phyloP scores from a whole-genome alignment of 2,329 filamentous ascomycete genomes.

The Colletotrichum noveboracense region DNA sequence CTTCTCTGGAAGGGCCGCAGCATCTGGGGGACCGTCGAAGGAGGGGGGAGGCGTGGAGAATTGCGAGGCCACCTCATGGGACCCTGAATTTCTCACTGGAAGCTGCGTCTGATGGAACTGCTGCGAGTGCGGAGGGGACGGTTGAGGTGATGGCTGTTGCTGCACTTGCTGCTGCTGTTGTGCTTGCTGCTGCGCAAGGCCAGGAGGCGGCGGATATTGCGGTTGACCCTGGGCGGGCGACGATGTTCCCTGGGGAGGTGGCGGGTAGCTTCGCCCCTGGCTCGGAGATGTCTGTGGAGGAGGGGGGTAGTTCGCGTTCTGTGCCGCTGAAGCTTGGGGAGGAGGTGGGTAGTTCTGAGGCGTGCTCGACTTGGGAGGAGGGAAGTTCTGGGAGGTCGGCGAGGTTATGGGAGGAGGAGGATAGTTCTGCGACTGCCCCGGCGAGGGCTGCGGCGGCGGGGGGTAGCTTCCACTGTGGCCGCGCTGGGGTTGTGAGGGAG shows the following conservation, averaged over 20 bases:
- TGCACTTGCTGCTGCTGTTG: constrained; percentile 32
- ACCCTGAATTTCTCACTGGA: constrained; percentile 19
- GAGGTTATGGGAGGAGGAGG: constrained; percentile 31
- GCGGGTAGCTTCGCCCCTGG: constrained; percentile 19
- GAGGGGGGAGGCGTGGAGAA: constrained; percentile 33
- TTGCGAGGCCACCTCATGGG: constrained; percentile 25
- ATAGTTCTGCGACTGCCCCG: constrained; percentile 18
- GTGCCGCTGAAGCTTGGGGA: constrained; percentile 20
- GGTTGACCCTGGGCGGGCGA: constrained; percentile 25
- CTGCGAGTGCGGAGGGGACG: constrained; percentile 26
- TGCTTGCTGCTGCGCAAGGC: constrained; percentile 28
- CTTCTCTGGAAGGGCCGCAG: constrained; percentile 31
- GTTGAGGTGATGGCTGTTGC: constrained; percentile 29
- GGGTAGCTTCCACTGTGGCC: constrained; percentile 31
- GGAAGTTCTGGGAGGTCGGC: constrained; percentile 9
- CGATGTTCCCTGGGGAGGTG: constrained; percentile 25
- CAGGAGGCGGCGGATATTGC: constrained; percentile 34
- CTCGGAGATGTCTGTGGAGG: constrained; percentile 17
- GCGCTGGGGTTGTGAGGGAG: constrained; percentile 31
- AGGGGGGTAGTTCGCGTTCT: constrained; percentile 6
- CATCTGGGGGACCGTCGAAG: constrained; percentile 31
- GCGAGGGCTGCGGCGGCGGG: constrained; percentile 29
- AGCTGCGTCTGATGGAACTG: constrained; percentile 27
- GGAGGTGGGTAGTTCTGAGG: constrained; percentile 32
- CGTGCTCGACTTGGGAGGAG: constrained; percentile 32